A percentile compares a stretch with the other conserved stretches of the same genome.
These are phyloP conservation scores for Monosporozyma yasuniensis DNA, from an alignment of 805 yeast genomes.

Conservation along the genomic window DNA sequence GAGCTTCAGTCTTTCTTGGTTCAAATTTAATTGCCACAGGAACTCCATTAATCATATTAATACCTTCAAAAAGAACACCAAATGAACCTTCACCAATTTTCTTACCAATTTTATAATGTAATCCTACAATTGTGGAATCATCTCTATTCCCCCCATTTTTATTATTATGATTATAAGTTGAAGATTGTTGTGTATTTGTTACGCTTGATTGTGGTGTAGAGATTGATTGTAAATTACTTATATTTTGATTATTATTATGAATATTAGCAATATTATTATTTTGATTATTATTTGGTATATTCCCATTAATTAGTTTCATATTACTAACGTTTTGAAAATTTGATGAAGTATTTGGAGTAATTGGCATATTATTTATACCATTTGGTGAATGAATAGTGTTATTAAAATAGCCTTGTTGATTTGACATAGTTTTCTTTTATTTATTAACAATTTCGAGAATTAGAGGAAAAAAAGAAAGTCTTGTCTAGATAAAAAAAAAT, in stretches of 20 bases:
- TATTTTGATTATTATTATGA: not conserved
- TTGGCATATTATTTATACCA: not conserved
- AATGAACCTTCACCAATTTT: constrained; percentile 98
- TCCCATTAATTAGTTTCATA: constrained; percentile 12
- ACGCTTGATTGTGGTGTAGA: constrained; percentile 4
- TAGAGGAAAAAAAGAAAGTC: too few species aligned
- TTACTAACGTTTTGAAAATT: constrained; percentile 7
- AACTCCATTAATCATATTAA: constrained; percentile 80
- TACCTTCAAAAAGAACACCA: constrained; percentile 95
- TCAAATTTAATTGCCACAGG: constrained; percentile 96
- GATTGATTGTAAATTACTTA: not conserved
- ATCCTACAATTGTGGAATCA: constrained; percentile 52
- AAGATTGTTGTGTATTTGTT: constrained; percentile 1
- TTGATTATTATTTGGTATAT: constrained; percentile 4
- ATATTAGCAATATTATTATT: not conserved
- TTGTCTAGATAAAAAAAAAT: too few species aligned
- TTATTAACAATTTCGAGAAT: too few species aligned
- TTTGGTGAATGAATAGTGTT: constrained; percentile 2
- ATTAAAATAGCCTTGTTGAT: not conserved
- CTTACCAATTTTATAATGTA: constrained; percentile 93
- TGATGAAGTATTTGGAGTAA: constrained; percentile 7
- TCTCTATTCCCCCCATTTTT: constrained; percentile 2
- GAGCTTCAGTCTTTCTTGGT: constrained; percentile 95
- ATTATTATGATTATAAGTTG: not conserved
- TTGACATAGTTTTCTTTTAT: not conserved